Evolutionary conservation across 768 basidiomycete genomes (phyloP).

Genomic region (Suillus clintonianus): DNA sequence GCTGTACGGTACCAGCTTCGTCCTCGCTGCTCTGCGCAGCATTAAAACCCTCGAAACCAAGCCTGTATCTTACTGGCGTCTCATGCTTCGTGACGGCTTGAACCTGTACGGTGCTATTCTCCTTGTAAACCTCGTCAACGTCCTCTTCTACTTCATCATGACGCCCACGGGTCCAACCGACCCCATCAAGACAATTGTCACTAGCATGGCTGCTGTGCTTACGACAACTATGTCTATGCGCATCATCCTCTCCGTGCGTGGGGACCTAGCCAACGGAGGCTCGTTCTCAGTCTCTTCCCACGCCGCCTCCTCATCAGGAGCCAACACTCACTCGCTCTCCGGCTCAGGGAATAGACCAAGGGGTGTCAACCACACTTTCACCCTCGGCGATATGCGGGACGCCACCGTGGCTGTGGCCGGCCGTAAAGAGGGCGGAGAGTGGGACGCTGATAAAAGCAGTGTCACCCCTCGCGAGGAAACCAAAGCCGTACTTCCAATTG

Average conservation of each 20-base stretch:
- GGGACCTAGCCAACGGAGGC: conserved; percentile 72
- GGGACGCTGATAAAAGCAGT: conserved; percentile 42
- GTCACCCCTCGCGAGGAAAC: conserved; percentile 39
- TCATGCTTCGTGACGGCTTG: conserved; percentile 88
- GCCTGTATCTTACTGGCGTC: conserved; percentile 69
- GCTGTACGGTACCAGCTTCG: conserved; percentile 46
- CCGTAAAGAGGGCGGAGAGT: conserved; percentile 42
- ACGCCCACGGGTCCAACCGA: conserved; percentile 61
- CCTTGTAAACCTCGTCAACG: conserved; percentile 79
- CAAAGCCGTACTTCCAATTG: conserved; percentile 38
- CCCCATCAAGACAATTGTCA: conserved; percentile 80
- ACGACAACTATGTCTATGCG: conserved; percentile 88
- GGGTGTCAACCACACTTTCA: conserved; percentile 30
- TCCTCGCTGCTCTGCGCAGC: conserved; percentile 25
- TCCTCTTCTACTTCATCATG: conserved; percentile 87
- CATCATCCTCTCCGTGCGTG: conserved; percentile 81
- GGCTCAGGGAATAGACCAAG: conserved; percentile 27
- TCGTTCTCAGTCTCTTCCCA: conserved; percentile 61
- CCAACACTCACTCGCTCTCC: conserved; percentile 44
- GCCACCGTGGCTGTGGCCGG: conserved; percentile 51
- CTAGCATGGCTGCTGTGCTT: conserved; percentile 83
- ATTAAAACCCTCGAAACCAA: conserved; percentile 38
- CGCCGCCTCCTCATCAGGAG: conserved; percentile 44
- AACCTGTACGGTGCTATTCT: conserved; percentile 84
- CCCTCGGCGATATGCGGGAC: conserved; percentile 56